Conservation (phyloP, 2,329 filamentous ascomycete genomes). For the Westerdykella ornata region DNA sequence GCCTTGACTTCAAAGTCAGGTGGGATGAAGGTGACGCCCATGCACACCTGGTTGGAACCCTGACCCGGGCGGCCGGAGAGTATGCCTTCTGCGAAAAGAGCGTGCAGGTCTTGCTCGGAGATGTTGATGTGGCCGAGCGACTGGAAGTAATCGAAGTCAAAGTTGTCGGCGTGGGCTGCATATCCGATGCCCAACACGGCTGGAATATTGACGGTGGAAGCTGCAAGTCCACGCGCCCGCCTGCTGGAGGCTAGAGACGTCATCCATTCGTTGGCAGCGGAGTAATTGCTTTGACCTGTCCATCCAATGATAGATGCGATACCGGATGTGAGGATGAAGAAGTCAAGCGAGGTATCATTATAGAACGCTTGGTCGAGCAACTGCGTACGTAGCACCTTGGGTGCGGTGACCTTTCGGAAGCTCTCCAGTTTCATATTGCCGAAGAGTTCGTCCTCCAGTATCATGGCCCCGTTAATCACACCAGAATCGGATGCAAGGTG, state of each 20-base stretch:
- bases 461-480: slow-evolving; percentile 14
- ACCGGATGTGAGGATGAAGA: slow-evolving; percentile 22
- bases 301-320: slow-evolving; percentile 12
- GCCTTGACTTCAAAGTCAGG: too few relatives aligned
- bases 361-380: slow-evolving; percentile 12
- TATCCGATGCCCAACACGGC: slow-evolving; percentile 41
- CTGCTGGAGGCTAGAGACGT: slow-evolving; percentile 34
- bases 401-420: slow-evolving; percentile 2
- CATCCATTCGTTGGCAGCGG: slow-evolving; percentile 34
- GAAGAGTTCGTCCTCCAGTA: slow-evolving; percentile 9
- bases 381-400: slow-evolving; percentile 13
- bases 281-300: slow-evolving; percentile 13
- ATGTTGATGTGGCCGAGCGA: background rate
- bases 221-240: slow-evolving; percentile 34
- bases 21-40: too few relatives aligned
- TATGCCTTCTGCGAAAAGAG: slow-evolving; percentile 13
- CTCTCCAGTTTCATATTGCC: slow-evolving; percentile 3
- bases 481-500: slow-evolving; percentile 9
- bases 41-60: background rate
- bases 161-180: slow-evolving; percentile 10
- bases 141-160: slow-evolving; percentile 1
- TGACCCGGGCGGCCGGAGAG: background rate
- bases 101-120: slow-evolving; percentile 12
- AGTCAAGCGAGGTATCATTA: slow-evolving; percentile 10
- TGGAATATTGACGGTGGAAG: slow-evolving; percentile 36